These are phyloP conservation scores for Fraxinus dipetala DNA, from an alignment of 305 asterid species.

Conservation along the genomic window DNA sequence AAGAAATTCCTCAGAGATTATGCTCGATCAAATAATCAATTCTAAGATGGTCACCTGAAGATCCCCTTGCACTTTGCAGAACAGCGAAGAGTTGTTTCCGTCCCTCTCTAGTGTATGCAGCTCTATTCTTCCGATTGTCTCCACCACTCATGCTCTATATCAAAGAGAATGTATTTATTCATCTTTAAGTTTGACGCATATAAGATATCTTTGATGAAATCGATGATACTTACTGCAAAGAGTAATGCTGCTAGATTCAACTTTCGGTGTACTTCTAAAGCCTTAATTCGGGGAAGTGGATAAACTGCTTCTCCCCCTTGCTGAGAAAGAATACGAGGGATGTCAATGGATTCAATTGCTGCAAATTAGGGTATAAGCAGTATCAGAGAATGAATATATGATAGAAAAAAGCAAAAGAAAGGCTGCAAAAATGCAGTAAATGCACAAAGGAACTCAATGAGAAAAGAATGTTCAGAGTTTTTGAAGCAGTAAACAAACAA, in stretches of 20 bases:
- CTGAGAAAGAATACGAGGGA: constrained; percentile 96
- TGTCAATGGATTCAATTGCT: constrained; percentile 94
- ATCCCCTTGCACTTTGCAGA: constrained; percentile 97
- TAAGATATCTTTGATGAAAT: constrained; percentile 11
- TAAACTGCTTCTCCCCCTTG: constrained; percentile 99
- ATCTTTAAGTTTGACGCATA: background rate
- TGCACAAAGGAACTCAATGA: background rate
- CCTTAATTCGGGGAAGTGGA: constrained; percentile 90
- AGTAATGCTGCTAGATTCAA: constrained; percentile 81
- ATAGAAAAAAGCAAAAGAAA: background rate
- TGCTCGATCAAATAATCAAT: constrained; percentile 13
- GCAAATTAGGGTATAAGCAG: constrained; percentile 34
- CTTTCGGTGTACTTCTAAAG: constrained; percentile 90
- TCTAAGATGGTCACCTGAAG: constrained; percentile 66
- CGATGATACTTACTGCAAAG: constrained; percentile 70
- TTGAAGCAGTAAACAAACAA: constrained; percentile 8
- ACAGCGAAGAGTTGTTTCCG: constrained; percentile 97
- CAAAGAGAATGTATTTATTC: constrained; percentile 22
- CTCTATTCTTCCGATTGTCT: constrained; percentile 80
- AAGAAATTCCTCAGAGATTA: constrained; percentile 10
- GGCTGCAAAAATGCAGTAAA: constrained; percentile 19
- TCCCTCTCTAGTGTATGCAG: constrained; percentile 91
- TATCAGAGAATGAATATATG: constrained; percentile 17
- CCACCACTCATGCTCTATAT: constrained; percentile 70
- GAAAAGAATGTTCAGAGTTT: background rate